Evolutionary conservation across 1,284 basidiomycete genomes (phyloP).

Genomic region (Chalciporus piperatoides): DNA sequence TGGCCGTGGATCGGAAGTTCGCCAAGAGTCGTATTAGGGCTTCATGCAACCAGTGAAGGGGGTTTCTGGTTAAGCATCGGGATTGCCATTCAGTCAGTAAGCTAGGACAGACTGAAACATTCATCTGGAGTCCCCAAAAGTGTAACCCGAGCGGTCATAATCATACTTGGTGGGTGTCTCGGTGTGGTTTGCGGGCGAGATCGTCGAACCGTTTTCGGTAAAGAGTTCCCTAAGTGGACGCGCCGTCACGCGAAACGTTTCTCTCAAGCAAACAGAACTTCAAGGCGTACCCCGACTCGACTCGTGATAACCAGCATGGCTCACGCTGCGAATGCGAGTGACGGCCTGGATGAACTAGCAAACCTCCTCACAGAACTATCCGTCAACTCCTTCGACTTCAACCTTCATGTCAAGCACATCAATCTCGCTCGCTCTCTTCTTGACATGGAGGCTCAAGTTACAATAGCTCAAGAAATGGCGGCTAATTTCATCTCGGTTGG

Average conservation of each 20-base stretch:
- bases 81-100: too few species aligned
- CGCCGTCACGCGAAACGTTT: background rate
- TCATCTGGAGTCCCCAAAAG: too few species aligned
- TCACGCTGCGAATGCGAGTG: conserved; percentile 34
- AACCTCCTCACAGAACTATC: conserved; percentile 55
- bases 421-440: conserved; percentile 50
- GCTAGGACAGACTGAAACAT: too few species aligned
- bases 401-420: conserved; percentile 63
- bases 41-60: too few species aligned
- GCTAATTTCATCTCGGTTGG: conserved; percentile 58
- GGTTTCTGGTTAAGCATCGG: too few species aligned
- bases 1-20: too few species aligned
- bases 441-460: conserved; percentile 54
- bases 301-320: conserved; percentile 15
- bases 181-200: too few species aligned
- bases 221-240: background rate
- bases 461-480: conserved; percentile 65
- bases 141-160: too few species aligned
- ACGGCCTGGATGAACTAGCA: conserved; percentile 56
- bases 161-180: too few species aligned
- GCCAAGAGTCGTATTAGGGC: too few species aligned
- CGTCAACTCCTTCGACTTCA: conserved; percentile 56
- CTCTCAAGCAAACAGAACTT: background rate
- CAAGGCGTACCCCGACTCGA: background rate
- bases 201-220: conserved; percentile 2